Evolutionary conservation across 495 filamentous ascomycete genomes (phyloP).

Genomic region (Neurospora sp.): DNA sequence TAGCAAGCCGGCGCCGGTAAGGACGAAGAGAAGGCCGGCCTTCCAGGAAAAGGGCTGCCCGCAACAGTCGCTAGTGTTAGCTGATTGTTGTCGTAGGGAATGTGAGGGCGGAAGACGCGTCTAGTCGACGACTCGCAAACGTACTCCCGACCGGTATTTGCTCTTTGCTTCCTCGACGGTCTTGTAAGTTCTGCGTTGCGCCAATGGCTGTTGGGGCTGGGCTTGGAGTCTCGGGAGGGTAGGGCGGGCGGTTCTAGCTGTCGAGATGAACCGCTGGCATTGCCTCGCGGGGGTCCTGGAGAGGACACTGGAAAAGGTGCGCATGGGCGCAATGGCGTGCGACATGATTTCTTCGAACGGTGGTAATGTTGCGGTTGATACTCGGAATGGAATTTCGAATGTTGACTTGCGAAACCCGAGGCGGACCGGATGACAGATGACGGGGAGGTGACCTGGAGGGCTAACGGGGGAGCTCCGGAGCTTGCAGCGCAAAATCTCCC

Average conservation of each 20-base stretch:
- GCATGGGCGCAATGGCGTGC: constrained; percentile 13
- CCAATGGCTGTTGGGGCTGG: constrained; percentile 22
- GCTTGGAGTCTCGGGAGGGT: constrained; percentile 6
- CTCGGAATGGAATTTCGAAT: background rate
- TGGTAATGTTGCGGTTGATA: background rate
- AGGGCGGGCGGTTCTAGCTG: constrained; percentile 10
- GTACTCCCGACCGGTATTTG: constrained; percentile 41
- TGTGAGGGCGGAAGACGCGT: background rate
- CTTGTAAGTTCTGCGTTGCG: constrained; percentile 31
- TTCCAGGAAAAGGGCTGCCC: constrained; percentile 79
- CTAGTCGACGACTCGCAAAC: constrained; percentile 3
- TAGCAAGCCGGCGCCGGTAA: constrained; percentile 64
- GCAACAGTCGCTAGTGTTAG: background rate
- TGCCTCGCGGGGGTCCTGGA: constrained; percentile 11
- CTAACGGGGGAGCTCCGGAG: background rate
- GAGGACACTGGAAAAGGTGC: constrained; percentile 15
- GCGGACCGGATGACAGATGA: background rate
- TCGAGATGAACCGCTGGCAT: constrained; percentile 20
- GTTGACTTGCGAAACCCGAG: background rate
- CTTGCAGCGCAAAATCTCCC: background rate
- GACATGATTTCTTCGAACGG: constrained; percentile 13
- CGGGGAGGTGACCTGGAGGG: background rate
- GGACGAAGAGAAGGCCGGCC: constrained; percentile 75
- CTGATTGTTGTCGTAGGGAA: constrained; percentile 2
- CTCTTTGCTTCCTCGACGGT: constrained; percentile 46